A percentile compares a stretch with the other conserved stretches of the same genome.
These are phyloP conservation scores for Balansia obtecta DNA, from an alignment of 2,329 filamentous ascomycete species.

Conservation along the genomic window DNA sequence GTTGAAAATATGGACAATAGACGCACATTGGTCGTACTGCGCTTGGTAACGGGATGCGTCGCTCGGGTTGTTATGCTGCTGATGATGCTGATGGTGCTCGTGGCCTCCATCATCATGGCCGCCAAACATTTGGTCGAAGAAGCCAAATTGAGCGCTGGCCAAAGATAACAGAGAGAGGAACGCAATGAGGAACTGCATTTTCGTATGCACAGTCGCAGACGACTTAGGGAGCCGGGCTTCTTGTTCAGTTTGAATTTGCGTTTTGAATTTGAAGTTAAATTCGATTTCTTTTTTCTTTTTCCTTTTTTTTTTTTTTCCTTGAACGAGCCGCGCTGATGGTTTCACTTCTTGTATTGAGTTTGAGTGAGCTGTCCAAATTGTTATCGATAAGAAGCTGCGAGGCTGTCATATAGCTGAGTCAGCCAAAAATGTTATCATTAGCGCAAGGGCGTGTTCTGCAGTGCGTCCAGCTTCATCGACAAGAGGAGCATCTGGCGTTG, in stretches of 20 bases:
- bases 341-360: neutral
- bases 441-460: neutral
- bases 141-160: constrained; percentile 70
- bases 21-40: constrained; percentile 53
- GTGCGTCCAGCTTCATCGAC: neutral
- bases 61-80: constrained; percentile 64
- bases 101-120: constrained; percentile 33
- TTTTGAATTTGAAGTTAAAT: no score
- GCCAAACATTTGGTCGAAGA: constrained; percentile 97
- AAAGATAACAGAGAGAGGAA: constrained; percentile 48
- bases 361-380: neutral
- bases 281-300: no score
- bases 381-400: neutral
- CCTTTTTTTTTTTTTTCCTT: neutral
- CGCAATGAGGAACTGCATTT: constrained; percentile 25
- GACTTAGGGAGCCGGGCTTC: neutral
- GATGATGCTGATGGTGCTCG: constrained; percentile 35
- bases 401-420: neutral
- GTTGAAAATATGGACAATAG: neutral
- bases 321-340: neutral
- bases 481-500: constrained; percentile 6
- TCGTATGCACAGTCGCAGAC: constrained; percentile 1
- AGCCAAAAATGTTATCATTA: constrained; percentile 6
- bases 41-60: constrained; percentile 71
- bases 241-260: neutral